Evolutionary conservation across 2,329 filamentous ascomycete genomes (phyloP).

Genomic region (Aspergillus pseudoglaucus): DNA sequence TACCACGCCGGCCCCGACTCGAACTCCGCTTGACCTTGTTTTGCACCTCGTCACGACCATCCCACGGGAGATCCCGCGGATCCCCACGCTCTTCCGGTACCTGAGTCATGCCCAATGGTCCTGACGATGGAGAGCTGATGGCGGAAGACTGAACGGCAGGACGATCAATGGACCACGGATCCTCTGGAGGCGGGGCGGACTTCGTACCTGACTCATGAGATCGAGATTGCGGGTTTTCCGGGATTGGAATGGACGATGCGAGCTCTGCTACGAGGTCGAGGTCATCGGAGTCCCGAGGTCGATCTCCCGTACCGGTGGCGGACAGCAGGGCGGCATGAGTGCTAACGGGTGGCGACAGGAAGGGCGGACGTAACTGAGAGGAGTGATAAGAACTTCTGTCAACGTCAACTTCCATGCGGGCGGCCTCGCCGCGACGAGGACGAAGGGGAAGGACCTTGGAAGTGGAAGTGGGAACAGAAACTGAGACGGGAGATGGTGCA

Average conservation of each 20-base stretch:
- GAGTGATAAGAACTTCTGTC: conserved; percentile 24
- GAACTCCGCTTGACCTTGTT: conserved; percentile 30
- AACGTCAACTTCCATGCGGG: conserved; percentile 34
- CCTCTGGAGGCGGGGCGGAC: too few species aligned
- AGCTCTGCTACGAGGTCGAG: conserved; percentile 4
- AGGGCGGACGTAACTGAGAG: conserved; percentile 17
- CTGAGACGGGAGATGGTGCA: conserved; percentile 3
- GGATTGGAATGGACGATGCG: conserved; percentile 9
- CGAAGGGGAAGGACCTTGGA: conserved; percentile 24
- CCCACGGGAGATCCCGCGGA: conserved; percentile 15
- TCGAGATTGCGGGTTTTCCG: conserved; percentile 6
- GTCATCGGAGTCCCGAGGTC: neutral
- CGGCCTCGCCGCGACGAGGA: conserved; percentile 19
- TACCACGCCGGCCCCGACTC: conserved; percentile 38
- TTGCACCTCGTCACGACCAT: conserved; percentile 14
- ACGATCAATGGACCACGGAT: too few species aligned
- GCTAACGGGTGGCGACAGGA: conserved; percentile 18
- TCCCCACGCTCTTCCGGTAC: neutral
- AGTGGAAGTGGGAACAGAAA: conserved; percentile 21
- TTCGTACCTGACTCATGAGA: too few species aligned
- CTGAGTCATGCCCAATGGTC: too few species aligned
- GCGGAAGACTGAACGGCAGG: too few species aligned
- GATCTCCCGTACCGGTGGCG: conserved; percentile 1
- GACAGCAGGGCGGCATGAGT: conserved; percentile 21
- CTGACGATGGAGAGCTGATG: neutral